Base-by-base conservation (phyloP, 345 rosid genomes). In the Carallia brachiata region DNA sequence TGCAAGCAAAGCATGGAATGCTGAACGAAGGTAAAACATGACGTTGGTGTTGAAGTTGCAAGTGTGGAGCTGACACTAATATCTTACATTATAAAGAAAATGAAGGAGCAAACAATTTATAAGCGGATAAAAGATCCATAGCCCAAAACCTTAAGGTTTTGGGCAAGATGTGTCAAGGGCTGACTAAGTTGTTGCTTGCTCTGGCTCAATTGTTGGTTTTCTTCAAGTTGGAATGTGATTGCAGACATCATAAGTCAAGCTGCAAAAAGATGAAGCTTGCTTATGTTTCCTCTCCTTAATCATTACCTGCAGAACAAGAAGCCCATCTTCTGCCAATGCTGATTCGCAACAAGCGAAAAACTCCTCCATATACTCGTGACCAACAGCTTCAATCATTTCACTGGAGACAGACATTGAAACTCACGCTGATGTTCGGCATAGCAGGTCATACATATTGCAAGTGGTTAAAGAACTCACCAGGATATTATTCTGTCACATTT, bases 341-440 rank as follows among this genome's bases (percentile, higher is more conserved):
- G 97, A 87, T 70, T 91, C 97, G 2, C 95, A 88, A 53, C 85
- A 83, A 58, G 85, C 75, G 37, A 91, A 90, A 79, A 86, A 94
- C 44, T 82, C 88, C 67, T 90, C 98, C 93, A 94, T 88, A 75
- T 74, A 94, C 75, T 94, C 97, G 28, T 94, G 97, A 4, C 98
- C 98, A 56, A 94, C 97, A 12, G 88, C 88, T 85, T 91, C 97
- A 54, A 94, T 61, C 97, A 94, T 91, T 88, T 88, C 99, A 12
- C 99, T 92, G 85, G 50, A 75, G 47, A 62, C 67, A n/a, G 52
- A 19, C 32, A 72, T 56, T 57, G 5, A 65, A 69, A 70, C 28
- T 55, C 39, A 34, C 18, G 52, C 16, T 34, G 47, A 39, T 55
- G 28, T 55, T 7, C 2, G 6, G 57, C 55, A 73, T 39, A 36